Base-by-base conservation (phyloP, 139 green algal species). In the Ettlia oleoabundans region DNA sequence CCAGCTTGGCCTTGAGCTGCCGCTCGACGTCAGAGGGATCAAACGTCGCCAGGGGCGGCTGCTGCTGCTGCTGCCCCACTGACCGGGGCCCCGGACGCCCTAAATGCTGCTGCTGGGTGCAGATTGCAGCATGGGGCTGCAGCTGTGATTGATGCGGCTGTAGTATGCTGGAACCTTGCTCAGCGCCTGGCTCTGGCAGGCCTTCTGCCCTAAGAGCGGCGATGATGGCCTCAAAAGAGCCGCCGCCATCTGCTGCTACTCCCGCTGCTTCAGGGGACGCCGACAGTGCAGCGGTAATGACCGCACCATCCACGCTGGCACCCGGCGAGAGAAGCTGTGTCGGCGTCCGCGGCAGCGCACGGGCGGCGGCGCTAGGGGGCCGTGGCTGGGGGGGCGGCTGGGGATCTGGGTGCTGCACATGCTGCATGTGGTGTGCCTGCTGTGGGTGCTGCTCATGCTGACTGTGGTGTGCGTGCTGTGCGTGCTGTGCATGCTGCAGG, bases 11-110 rank as follows among this genome's bases (percentile, higher is more conserved):
- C 53, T 35, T 53, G 24, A 80, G 52, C 73, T 53, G 58, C 7
- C 26, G 52, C 52, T 67, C 73, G 1, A 28, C 73, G 3, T 68
- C 73, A 21, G 26, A 30, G 3, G 33, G 73, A 13, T 68, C 73
- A 55, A 80, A 68, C 28, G 53, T 28, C 26, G 73, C 18, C 73
- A 55, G 73, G 65, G 33, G 65, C 53, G 40, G 73, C 73, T n/a
- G 35, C 70, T 77, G 43, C n/a, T 28, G 40, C 42, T 42, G 70
- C 24, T 28, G 68, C 26, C 37, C 33, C 19, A 15, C 13, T 58
- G 47, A 15, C 47, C 10, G 13, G 13, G 13, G 13, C 13, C 47
- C 47, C 10, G 47, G 47, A 10, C 47, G 47, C 47, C 47, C 13
- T 15, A 10, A 24, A 10, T 58, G 47, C 47, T 15, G 47, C 47